Conservation (phyloP, 306 rosid species). For the Argentina anserina region DNA sequence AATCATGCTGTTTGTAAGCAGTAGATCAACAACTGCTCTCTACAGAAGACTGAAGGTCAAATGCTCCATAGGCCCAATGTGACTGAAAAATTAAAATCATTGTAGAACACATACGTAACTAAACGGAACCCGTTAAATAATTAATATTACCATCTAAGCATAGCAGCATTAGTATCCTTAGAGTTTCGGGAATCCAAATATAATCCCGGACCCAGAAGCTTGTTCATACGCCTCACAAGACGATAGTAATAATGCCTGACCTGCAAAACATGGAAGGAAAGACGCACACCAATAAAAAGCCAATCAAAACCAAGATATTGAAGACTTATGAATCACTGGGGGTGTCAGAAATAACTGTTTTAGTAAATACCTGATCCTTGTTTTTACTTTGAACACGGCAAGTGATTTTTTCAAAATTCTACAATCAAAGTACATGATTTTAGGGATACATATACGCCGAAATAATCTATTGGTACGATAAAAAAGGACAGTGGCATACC, state of each 20-base stretch:
- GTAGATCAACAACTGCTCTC: neutral
- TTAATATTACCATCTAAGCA: slow-evolving; percentile 85
- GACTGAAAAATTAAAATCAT: neutral
- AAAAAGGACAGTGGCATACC: slow-evolving; percentile 31
- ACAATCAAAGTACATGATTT: slow-evolving; percentile 38
- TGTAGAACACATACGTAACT: neutral
- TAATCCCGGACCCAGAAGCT: slow-evolving; percentile 89
- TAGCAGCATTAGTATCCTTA: slow-evolving; percentile 94
- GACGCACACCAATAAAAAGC: neutral
- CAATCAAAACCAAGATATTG: neutral
- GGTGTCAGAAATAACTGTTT: neutral
- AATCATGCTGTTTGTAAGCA: slow-evolving; percentile 5
- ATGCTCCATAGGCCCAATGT: neutral
- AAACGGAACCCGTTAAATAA: neutral
- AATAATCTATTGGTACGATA: slow-evolving; percentile 15
- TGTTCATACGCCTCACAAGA: slow-evolving; percentile 97
- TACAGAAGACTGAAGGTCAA: neutral
- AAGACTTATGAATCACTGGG: neutral
- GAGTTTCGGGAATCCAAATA: slow-evolving; percentile 89
- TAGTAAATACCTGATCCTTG: slow-evolving; percentile 70
- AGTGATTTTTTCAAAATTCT: slow-evolving; percentile 98
- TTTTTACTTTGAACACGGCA: slow-evolving; percentile 94
- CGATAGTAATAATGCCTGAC: slow-evolving; percentile 98
- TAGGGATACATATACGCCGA: slow-evolving; percentile 14
- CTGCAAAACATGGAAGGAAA: slow-evolving; percentile 33